Base-by-base conservation (phyloP, 148 eudicot genomes). In the Suaeda aralocaspica region DNA sequence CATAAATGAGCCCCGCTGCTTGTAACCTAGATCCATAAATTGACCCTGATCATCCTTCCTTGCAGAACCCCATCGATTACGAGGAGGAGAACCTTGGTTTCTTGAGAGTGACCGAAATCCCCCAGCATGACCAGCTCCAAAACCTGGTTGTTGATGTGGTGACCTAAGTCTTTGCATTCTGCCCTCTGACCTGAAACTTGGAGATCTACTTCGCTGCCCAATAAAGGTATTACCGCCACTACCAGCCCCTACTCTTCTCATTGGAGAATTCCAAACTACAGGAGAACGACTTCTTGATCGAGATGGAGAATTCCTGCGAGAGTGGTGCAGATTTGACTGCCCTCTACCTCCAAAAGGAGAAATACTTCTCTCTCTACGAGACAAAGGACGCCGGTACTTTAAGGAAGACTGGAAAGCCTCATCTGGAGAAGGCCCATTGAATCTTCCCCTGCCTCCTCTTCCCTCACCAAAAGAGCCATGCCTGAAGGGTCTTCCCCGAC, bases 261-360 rank as follows among this genome's bases (percentile, higher is more conserved):
- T 72, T 39, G 79, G 71, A 45, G 77, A 78, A 67, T 68, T 60
- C 76, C 81, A 68, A n/a, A 71, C 33, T 42, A 71, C 42, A 22
- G 86, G 86, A 66, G 86, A 83, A 46, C 86, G 84, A 70, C 79
- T 77, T 59, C 81, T 72, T 13, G 83, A 70, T 49, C 73, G 71
- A 51, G 83, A 80, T 70, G 77, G 81, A 58, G 86, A 83, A 67
- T 72, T 83, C 60, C 79, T 74, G 52, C 76, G 76, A 48, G 79
- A 67, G 25, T 69, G 78, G 31, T 79, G 77, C 42, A 63, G 15
- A 48, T 65, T 64, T 46, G 78, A 59, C 55, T 64, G 61, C 46
- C 74, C 81, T 65, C 78, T 71, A 14, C 76, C 78, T 64, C 58
- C 72, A 51, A 66, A 69, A 46, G 83, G 83, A 58, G 83, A 81